Conservation (phyloP, 2,329 filamentous ascomycete genomes). For the Nemania abortiva region DNA sequence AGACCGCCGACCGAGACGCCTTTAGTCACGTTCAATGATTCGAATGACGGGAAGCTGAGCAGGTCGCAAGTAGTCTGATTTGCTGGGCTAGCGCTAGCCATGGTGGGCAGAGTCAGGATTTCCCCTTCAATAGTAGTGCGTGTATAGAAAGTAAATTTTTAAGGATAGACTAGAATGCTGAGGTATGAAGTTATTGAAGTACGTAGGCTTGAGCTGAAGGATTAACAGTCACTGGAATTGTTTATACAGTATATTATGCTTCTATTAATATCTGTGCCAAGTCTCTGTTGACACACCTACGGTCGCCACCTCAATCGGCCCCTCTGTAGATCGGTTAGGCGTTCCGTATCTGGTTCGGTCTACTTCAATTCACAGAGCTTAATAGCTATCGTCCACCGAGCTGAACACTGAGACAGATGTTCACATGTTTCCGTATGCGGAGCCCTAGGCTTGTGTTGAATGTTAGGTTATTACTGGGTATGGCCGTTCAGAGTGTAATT, state of each 20-base stretch:
- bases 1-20: conserved; percentile 13
- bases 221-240: too few species aligned
- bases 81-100: not conserved
- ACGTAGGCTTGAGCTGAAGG: not conserved
- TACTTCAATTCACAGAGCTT: too few species aligned
- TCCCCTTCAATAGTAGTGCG: not conserved
- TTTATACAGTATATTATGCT: not conserved
- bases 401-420: too few species aligned
- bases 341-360: too few species aligned
- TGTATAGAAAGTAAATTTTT: not conserved
- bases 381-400: too few species aligned
- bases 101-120: not conserved
- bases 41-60: not conserved
- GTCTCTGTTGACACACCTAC: not conserved
- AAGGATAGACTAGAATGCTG: not conserved
- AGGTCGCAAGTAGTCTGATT: conserved; percentile 14
- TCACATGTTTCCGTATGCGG: too few species aligned
- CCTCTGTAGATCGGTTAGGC: too few species aligned
- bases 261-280: not conserved
- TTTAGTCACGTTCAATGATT: not conserved
- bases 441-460: too few species aligned
- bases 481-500: too few species aligned
- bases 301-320: not conserved
- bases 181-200: too few species aligned
- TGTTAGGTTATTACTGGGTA: too few species aligned